These are phyloP conservation scores for Mycena sp. DNA, from an alignment of 1,284 basidiomycete species.

Conservation along the genomic window DNA sequence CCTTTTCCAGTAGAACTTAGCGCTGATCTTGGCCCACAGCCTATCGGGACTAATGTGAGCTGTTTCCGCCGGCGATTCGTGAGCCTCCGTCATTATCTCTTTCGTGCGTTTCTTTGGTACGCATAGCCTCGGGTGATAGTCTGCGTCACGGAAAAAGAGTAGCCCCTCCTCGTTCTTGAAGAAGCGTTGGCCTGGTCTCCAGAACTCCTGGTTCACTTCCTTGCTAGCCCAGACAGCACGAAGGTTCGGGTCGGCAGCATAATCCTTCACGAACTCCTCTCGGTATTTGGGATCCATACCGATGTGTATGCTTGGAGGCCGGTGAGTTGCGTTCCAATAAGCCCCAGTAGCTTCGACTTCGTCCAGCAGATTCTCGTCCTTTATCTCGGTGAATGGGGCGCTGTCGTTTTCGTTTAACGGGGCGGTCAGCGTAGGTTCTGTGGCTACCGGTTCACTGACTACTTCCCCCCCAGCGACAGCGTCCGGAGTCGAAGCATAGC, in stretches of 20 bases:
- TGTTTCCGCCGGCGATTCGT: constrained; percentile 28
- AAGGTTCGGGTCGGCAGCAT: too few species aligned
- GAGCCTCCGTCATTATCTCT: constrained; percentile 28
- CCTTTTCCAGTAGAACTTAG: constrained; percentile 31
- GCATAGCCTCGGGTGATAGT: constrained; percentile 38
- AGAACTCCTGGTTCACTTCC: not conserved
- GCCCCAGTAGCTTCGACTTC: too few species aligned
- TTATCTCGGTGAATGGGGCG: too few species aligned
- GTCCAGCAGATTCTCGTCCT: too few species aligned
- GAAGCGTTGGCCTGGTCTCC: constrained; percentile 20
- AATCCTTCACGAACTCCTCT: too few species aligned
- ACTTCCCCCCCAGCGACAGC: not conserved
- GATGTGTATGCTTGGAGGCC: too few species aligned
- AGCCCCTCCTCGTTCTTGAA: constrained; percentile 36
- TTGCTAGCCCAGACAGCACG: too few species aligned
- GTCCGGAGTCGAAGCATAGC: too few species aligned
- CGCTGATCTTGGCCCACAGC: not conserved
- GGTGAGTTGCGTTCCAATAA: too few species aligned
- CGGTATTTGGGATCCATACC: too few species aligned
- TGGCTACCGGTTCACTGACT: not conserved
- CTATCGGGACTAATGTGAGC: constrained; percentile 31
- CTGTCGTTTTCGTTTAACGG: too few species aligned
- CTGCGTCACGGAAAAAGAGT: constrained; percentile 25
- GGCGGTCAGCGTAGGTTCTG: too few species aligned
- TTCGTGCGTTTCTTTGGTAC: constrained; percentile 30